Base-by-base conservation (phyloP, 2,329 filamentous ascomycete species). In the Thelonectria blattea region DNA sequence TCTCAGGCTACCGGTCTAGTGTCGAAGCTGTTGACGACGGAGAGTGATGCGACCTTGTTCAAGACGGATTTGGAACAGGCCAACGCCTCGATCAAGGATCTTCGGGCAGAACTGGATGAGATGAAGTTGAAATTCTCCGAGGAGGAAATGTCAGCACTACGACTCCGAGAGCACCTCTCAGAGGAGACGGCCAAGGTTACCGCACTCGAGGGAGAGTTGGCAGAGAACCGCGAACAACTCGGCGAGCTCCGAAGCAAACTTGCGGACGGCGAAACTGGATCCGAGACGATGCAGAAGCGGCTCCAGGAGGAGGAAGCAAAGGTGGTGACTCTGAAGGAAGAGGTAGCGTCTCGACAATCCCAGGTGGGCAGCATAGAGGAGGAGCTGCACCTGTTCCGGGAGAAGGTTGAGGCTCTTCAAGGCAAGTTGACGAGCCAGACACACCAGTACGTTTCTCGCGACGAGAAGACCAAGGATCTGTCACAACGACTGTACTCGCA, bases 401-500 rank as follows among this genome's bases (percentile, higher is more conserved):
- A 89, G 61, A 91, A 88, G 72, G 74, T 88, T 46, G 79, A 86
- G 32, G 77, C 77, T 4, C 76, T 84, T 2, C 83, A 89, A 62
- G 74, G 77, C 46, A 83, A 82, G 64, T 75, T 88, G 17, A 76
- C 82, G 8, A 73, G 76, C 3, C 73, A 88, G 15, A 80, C 80
- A 15, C 78, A 78, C 22, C 86, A 88, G 52, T 86, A 92, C 48
- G 87, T 92, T 45, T 83, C 86, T 47, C 90, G 92, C 47, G 89
- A 90, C 42, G 80, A 83, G 53, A 89, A 88, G 63, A 89, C 92
- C 5, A 92, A 91, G 73, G 92, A 97, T 64, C 80, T 98, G 12
- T 96, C 93, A 1, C 90, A 93, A 70, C 87, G 89, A 57, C 81
- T 97, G 4, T 96, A 92, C 73, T 84, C 87, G 1, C 91, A 97